Conservation (phyloP, 1,284 basidiomycete species). For the Melanopsichium pennsylvanicum region DNA sequence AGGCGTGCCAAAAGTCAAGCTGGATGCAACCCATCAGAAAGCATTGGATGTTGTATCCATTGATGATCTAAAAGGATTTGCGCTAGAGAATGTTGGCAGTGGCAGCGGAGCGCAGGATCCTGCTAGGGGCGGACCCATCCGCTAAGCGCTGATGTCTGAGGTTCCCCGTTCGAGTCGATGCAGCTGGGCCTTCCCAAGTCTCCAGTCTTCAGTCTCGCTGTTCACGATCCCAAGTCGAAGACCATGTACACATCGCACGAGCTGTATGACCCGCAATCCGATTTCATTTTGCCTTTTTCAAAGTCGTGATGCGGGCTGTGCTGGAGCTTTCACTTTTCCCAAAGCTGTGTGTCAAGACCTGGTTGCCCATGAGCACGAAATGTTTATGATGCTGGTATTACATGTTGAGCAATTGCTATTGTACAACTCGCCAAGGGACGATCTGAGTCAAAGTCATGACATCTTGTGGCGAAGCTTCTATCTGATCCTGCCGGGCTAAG, state of each 20-base stretch:
- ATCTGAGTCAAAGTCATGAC: background rate
- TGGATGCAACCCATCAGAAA: conserved; percentile 45
- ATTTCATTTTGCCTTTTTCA: too few species aligned
- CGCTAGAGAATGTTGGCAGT: conserved; percentile 9
- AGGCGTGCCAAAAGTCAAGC: conserved; percentile 47
- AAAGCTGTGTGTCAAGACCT: too few species aligned
- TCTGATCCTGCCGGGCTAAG: conserved; percentile 12
- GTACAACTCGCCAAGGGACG: background rate
- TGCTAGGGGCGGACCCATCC: conserved; percentile 34
- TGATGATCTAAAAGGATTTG: conserved; percentile 41
- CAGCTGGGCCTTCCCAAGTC: too few species aligned
- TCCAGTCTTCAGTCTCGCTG: too few species aligned
- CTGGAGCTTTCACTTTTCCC: too few species aligned
- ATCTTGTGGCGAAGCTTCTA: background rate
- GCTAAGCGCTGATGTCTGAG: conserved; percentile 7
- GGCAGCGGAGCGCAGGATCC: conserved; percentile 15
- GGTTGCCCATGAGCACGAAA: too few species aligned
- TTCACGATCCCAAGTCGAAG: too few species aligned
- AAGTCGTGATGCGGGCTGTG: too few species aligned
- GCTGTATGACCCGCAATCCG: too few species aligned
- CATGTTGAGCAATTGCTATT: background rate
- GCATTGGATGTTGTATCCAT: conserved; percentile 38
- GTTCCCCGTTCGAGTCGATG: too few species aligned
- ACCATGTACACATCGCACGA: too few species aligned
- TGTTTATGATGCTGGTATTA: background rate